Percentiles rank a stretch among this genome's conserved stretches.
phyloP scores from a whole-genome alignment of 768 basidiomycete genomes.

The Mycena leptocephala region DNA sequence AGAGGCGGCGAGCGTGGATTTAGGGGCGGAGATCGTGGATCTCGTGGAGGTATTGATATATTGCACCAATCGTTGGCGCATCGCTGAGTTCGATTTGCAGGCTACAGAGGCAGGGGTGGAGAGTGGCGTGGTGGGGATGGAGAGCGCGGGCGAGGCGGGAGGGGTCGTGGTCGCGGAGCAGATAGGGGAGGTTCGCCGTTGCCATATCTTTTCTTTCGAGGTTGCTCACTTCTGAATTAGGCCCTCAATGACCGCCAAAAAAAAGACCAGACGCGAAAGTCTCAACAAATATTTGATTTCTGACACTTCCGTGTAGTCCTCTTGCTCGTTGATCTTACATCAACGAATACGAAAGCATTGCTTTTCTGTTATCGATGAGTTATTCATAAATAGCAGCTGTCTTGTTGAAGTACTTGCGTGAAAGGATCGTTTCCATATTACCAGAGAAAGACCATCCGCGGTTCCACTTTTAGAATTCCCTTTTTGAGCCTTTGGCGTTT shows the following conservation, averaged over 20 bases:
- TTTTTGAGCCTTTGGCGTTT: slow-evolving; percentile 8
- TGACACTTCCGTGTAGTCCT: slow-evolving; percentile 4
- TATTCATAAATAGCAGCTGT: slow-evolving; percentile 14
- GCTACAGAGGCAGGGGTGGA: slow-evolving; percentile 47
- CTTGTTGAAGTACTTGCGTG: background rate
- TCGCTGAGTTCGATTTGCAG: slow-evolving; percentile 6
- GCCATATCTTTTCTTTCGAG: background rate
- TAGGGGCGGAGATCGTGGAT: slow-evolving; percentile 50
- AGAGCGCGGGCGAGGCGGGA: slow-evolving; percentile 57
- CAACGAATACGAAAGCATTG: slow-evolving; percentile 23
- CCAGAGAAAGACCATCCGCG: no score
- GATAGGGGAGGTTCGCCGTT: slow-evolving; percentile 39
- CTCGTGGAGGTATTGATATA: slow-evolving; percentile 41
- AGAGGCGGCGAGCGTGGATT: slow-evolving; percentile 53
- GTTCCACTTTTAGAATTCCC: background rate
- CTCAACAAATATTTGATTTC: slow-evolving; percentile 17
- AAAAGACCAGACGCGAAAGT: slow-evolving; percentile 1
- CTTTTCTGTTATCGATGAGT: slow-evolving; percentile 16
- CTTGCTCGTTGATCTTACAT: slow-evolving; percentile 10
- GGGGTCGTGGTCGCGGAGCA: slow-evolving; percentile 61
- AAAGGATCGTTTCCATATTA: no score
- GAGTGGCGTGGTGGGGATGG: slow-evolving; percentile 69
- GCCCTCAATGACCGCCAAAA: slow-evolving; percentile 11
- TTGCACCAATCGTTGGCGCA: background rate
- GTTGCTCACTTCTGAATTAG: background rate